phyloP scores from a whole-genome alignment of 2,329 filamentous ascomycete genomes.

The Ophiostoma piceae region DNA sequence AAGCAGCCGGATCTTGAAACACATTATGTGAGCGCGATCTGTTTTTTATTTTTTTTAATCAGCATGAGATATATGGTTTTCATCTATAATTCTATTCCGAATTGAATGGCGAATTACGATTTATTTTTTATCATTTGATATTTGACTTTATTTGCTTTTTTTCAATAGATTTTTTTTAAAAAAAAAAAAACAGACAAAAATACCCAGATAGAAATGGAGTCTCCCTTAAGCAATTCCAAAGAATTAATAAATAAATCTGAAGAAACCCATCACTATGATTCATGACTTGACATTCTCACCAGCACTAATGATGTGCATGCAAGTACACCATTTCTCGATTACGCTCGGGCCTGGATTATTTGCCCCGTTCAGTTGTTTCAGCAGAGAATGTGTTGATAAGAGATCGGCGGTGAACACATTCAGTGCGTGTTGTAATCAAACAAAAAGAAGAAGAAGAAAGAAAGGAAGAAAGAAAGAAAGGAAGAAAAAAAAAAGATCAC shows the following conservation, averaged over 20 bases:
- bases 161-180: too few species aligned
- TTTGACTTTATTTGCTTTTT: too few species aligned
- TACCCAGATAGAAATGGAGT: too few species aligned
- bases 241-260: too few species aligned
- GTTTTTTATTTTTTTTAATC: not conserved
- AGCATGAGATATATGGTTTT: too few species aligned
- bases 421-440: not conserved
- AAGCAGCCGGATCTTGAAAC: constrained; percentile 6
- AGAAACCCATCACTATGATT: not conserved
- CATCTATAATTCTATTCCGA: too few species aligned
- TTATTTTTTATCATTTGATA: too few species aligned
- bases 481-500: not conserved
- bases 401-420: not conserved
- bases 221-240: too few species aligned
- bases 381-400: not conserved
- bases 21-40: not conserved
- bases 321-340: not conserved
- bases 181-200: too few species aligned
- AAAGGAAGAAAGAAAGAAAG: not conserved
- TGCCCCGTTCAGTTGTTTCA: not conserved
- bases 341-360: not conserved
- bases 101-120: too few species aligned
- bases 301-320: not conserved
- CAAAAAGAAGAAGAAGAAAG: too few species aligned
- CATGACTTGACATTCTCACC: not conserved